Percentiles rank a stretch among this genome's conserved stretches.
phyloP scores from a whole-genome alignment of 1,284 basidiomycete species.

The Phellopilus nigrolimitatus region DNA sequence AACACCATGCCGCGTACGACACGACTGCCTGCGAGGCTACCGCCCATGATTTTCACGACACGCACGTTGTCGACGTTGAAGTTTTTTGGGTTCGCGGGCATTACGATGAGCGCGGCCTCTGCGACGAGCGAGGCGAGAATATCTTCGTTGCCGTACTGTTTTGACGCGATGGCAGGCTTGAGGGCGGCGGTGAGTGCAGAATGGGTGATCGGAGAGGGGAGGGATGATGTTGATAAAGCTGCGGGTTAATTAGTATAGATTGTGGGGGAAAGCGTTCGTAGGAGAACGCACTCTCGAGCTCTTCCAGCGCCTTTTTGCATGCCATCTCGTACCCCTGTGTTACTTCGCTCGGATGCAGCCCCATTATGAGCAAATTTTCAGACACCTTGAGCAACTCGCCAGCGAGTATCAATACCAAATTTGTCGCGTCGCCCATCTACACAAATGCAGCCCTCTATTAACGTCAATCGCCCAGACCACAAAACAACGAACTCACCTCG shows the following conservation, averaged over 20 bases:
- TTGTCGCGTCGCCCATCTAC: constrained; percentile 96
- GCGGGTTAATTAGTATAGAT: constrained; percentile 20
- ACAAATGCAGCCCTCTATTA: neutral
- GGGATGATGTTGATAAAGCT: constrained; percentile 61
- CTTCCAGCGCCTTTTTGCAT: constrained; percentile 78
- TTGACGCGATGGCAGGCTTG: constrained; percentile 90
- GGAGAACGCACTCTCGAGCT: constrained; percentile 78
- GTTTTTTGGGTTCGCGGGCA: constrained; percentile 84
- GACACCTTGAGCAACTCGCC: constrained; percentile 96
- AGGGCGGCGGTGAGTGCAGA: constrained; percentile 78
- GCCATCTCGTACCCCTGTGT: constrained; percentile 96
- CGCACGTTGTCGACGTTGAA: constrained; percentile 99
- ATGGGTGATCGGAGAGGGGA: constrained; percentile 77
- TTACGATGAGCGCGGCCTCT: constrained; percentile 86
- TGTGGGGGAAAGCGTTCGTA: constrained; percentile 12
- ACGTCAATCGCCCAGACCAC: neutral
- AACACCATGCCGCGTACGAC: constrained; percentile 99
- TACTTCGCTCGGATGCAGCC: constrained; percentile 92
- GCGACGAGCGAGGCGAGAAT: constrained; percentile 82
- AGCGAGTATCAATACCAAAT: constrained; percentile 91
- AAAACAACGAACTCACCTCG: constrained; percentile 62
- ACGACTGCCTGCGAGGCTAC: constrained; percentile 75
- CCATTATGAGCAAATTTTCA: constrained; percentile 91
- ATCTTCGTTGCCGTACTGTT: constrained; percentile 95
- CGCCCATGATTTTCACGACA: constrained; percentile 98